Percentiles rank a stretch among this genome's conserved stretches.
Conservation (phyloP, 2,329 filamentous ascomycete species). For the Fusarium humuli region DNA sequence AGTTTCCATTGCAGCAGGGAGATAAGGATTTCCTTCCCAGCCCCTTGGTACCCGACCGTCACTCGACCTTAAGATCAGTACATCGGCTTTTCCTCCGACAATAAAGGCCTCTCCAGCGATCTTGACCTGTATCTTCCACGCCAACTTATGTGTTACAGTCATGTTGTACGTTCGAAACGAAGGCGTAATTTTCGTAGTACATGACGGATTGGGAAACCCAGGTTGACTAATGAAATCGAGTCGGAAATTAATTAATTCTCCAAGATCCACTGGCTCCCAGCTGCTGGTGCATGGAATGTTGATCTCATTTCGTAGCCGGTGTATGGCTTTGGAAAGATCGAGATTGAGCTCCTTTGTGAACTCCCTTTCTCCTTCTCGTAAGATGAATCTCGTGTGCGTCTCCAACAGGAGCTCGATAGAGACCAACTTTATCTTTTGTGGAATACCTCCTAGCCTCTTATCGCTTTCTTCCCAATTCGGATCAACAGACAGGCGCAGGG, state of each 20-base stretch:
- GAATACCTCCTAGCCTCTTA: conserved; percentile 12
- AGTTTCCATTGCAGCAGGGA: not conserved
- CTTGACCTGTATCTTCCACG: conserved; percentile 26
- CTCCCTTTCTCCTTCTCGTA: not conserved
- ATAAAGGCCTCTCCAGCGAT: not conserved
- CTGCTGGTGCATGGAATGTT: conserved; percentile 12
- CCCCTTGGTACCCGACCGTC: not conserved
- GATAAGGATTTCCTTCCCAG: fast-evolving
- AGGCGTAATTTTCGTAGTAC: conserved; percentile 25
- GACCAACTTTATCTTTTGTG: conserved; percentile 29
- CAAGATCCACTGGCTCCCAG: conserved; percentile 7
- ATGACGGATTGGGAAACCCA: not conserved
- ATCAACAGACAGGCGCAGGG: conserved; percentile 33
- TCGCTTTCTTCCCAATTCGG: conserved; percentile 33
- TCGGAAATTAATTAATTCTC: conserved; percentile 5
- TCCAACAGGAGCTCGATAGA: not conserved
- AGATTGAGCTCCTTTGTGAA: conserved; percentile 8
- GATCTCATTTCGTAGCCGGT: fast-evolving
- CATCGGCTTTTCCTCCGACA: not conserved
- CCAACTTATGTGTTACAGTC: conserved; percentile 35
- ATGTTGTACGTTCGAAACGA: conserved; percentile 45
- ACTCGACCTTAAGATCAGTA: conserved; percentile 8
- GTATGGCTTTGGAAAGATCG: not conserved
- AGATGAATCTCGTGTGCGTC: not conserved
- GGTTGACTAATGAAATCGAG: not conserved